Conservation (phyloP, 2,329 filamentous ascomycete species). For the Pseudocercospora fijiensis region DNA sequence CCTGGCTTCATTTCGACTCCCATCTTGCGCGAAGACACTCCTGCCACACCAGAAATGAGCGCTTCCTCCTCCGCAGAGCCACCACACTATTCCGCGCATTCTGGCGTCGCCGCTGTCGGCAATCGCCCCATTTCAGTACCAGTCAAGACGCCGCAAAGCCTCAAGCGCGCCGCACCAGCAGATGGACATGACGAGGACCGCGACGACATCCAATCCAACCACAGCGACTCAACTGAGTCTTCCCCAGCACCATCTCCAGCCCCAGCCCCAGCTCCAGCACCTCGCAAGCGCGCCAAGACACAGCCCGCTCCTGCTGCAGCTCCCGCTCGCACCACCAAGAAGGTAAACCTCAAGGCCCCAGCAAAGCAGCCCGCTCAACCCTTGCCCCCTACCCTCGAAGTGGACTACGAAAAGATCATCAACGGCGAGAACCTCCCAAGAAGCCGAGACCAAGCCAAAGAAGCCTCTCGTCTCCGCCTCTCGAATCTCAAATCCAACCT, state of each 20-base stretch:
- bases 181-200: slow-evolving; percentile 11
- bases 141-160: slow-evolving; percentile 13
- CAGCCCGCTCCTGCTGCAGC: background rate
- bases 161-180: slow-evolving; percentile 2
- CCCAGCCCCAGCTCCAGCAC: too few species aligned
- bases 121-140: slow-evolving; percentile 7
- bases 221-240: background rate
- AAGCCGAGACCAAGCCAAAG: slow-evolving; percentile 23
- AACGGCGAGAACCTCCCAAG: slow-evolving; percentile 26
- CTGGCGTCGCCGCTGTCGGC: slow-evolving; percentile 9
- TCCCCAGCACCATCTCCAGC: background rate
- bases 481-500: slow-evolving; percentile 20
- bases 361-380: background rate
- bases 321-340: background rate
- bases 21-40: background rate
- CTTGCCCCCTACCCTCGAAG: background rate
- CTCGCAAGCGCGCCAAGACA: slow-evolving; percentile 1
- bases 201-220: background rate
- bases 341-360: background rate
- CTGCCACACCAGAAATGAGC: background rate
- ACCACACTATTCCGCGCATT: slow-evolving; percentile 7
- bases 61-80: background rate
- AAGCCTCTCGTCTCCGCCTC: slow-evolving; percentile 22
- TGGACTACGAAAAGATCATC: slow-evolving; percentile 19
- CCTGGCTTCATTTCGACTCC: background rate